Evolutionary conservation across 305 asterid genomes (phyloP), one percentile per base, ranked within the genome.

Genomic region (Ajuga reptans): DNA sequence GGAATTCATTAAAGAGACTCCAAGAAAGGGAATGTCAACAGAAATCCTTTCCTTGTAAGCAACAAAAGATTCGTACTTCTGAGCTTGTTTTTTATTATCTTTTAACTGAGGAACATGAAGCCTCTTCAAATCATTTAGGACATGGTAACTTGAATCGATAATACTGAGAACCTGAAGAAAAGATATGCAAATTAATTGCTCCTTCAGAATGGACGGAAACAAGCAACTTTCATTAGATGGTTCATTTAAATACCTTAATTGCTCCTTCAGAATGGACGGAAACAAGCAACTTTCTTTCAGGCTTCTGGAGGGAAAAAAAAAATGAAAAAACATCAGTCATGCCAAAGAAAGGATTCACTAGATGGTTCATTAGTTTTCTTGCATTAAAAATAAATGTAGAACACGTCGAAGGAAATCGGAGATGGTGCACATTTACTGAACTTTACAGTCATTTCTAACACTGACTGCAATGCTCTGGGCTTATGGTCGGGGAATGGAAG

Each of bases 251-350:
- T 67, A 93, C 99, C 95, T 93, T 93, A 57, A 82, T 85, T 74
- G 95, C 96, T 75, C 99, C 97, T 85, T 93, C 99, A 67, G 99
- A 91, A 78, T 89, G 97, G 69, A 93, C 90, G 64, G 96, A 87
- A 66, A 93, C 78, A 46, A 81, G 78, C 78, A 89, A 83, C 72
- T 89, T 90, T 69, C 99, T 86, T 84, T 86, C 92, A 62, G 88
- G 92, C 78, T 93, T 93, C 99, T 93, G 99, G 14, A 77, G 76
- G 82, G 68, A 72, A 68, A 69, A 18, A 21, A 69, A 18, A 21
- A 12, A 34, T 45, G 74, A 52, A 49, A 61, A 74, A 43, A 58
- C 70, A 52, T 72, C 64, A 74, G 73, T 54, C 34, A 65, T 55
- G 66, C 57, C 52, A 64, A 53, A 74, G 50, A 75, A 63, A 43